These are phyloP conservation scores for Sechiopsis laciniata DNA, from an alignment of 306 rosid species.

Conservation along the genomic window DNA sequence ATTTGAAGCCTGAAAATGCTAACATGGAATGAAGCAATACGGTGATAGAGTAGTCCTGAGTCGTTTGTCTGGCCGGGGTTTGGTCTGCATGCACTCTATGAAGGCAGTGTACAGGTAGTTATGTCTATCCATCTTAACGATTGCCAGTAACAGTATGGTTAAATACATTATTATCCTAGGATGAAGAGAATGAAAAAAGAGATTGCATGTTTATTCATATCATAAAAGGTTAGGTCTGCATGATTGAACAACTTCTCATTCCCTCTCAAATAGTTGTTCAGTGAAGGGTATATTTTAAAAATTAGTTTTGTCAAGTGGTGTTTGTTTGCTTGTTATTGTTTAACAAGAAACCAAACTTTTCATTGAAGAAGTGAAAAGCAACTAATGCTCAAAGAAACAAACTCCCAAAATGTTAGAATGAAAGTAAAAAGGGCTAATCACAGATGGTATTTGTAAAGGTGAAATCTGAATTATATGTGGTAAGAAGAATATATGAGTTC, in stretches of 20 bases:
- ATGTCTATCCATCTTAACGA: constrained; percentile 4
- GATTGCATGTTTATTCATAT: not conserved
- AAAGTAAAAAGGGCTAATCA: not conserved
- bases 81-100: constrained; percentile 51
- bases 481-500: not conserved
- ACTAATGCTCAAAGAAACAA: not conserved
- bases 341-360: not conserved
- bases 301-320: not conserved
- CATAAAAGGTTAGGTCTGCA: constrained; percentile 12
- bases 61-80: constrained; percentile 40
- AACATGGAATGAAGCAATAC: constrained; percentile 55
- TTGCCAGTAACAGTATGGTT: not conserved
- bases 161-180: not conserved
- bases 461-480: not conserved
- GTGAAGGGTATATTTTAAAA: not conserved
- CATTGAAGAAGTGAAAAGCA: not conserved
- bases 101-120: constrained; percentile 87
- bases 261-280: not conserved
- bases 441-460: not conserved
- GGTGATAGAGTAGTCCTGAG: constrained; percentile 45
- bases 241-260: not conserved
- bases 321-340: not conserved
- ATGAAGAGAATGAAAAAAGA: not conserved
- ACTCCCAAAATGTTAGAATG: not conserved
- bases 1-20: constrained; percentile 52